A percentile compares a stretch with the other conserved stretches of the same genome.
Conservation (phyloP, 768 basidiomycete species). For the Russula vinacea region DNA sequence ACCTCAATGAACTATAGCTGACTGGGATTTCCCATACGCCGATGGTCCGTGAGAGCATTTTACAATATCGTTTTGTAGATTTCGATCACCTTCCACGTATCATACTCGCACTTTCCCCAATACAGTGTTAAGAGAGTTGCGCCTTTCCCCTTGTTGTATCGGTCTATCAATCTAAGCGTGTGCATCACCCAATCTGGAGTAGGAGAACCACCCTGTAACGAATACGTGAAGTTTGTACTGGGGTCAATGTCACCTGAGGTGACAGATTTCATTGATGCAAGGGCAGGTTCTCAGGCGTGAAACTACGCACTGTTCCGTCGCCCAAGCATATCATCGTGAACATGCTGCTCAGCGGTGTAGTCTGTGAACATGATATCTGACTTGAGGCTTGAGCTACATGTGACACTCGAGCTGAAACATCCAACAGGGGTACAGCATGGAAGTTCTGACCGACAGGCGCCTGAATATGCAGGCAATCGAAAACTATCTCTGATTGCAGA, state of each 20-base stretch:
- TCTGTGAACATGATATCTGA: not conserved
- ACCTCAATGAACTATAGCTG: not conserved
- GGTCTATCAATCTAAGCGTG: not conserved
- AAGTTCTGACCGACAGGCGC: not conserved
- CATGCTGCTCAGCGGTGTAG: not conserved
- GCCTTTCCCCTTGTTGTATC: not conserved
- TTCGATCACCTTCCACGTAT: conserved; percentile 5
- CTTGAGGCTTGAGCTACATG: too few species aligned
- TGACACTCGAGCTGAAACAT: not conserved
- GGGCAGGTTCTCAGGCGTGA: not conserved
- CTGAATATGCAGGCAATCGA: not conserved
- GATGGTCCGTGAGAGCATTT: not conserved
- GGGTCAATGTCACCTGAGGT: not conserved
- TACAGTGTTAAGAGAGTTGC: not conserved
- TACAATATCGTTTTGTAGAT: not conserved
- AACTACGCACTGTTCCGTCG: not conserved
- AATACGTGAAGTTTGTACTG: not conserved
- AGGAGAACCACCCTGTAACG: not conserved
- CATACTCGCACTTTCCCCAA: not conserved
- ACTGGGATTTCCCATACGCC: not conserved
- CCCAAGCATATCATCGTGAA: not conserved
- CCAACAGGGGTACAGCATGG: not conserved
- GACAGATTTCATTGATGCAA: not conserved
- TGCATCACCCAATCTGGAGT: not conserved
- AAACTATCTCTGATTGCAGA: not conserved